These are phyloP conservation scores for Sambucus nigra DNA, from an alignment of 129 eudicot genomes.

Conservation along the genomic window DNA sequence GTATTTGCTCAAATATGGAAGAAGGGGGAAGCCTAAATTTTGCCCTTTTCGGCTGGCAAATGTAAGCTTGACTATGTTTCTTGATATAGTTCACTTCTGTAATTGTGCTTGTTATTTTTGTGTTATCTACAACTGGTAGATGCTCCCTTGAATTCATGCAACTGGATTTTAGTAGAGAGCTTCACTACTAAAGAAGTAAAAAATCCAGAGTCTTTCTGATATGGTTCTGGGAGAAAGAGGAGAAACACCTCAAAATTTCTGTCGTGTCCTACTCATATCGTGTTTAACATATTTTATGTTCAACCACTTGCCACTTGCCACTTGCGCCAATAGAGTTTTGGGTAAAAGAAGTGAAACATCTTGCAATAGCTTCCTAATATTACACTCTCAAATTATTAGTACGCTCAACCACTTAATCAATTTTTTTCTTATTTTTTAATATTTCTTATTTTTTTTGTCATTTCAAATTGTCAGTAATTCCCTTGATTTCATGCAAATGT, in stretches of 20 bases:
- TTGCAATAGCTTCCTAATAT: too few relatives aligned
- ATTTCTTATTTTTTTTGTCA: background rate
- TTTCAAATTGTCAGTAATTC: background rate
- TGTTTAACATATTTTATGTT: too few relatives aligned
- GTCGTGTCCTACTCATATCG: too few relatives aligned
- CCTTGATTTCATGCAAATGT: background rate
- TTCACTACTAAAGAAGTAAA: background rate
- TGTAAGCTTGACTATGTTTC: constrained; percentile 37
- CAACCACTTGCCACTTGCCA: too few relatives aligned
- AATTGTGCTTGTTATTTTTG: background rate
- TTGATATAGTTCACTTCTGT: background rate
- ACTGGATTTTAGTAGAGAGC: background rate
- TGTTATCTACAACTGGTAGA: background rate
- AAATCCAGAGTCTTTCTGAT: background rate
- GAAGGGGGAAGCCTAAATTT: constrained; percentile 92
- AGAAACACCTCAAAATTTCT: background rate
- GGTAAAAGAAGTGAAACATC: too few relatives aligned
- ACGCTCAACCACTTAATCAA: too few relatives aligned
- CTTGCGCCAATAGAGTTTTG: too few relatives aligned
- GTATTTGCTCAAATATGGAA: constrained; percentile 80
- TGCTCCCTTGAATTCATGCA: background rate
- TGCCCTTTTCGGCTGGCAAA: constrained; percentile 92
- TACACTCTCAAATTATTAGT: too few relatives aligned
- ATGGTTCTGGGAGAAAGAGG: background rate
- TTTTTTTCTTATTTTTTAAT: background rate